Base-by-base conservation (phyloP, 2,329 filamentous ascomycete species). In the Huntiella bhutanensis region DNA sequence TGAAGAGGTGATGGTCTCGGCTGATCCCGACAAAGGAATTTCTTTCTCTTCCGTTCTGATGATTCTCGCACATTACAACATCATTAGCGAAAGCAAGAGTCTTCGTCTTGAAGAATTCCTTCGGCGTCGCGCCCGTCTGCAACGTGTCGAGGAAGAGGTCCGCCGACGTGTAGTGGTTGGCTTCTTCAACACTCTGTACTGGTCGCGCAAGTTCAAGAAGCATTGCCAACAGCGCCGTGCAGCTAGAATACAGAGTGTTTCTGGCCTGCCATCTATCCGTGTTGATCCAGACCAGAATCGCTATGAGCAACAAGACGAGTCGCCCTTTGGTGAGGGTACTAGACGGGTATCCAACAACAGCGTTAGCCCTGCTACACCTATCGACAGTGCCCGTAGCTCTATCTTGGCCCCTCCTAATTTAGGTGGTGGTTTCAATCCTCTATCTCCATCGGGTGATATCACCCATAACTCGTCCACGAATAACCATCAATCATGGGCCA, bases 1-100 rank as follows among this genome's bases (percentile, higher is more conserved):
- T 57, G 87, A 96, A 61, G 92, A 98, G 64, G 82, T 96, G 15
- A 75, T 96, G 60, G 85, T 95, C 4, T 88, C 86, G 4, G 85
- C 87, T 4, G 87, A 98, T 59, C 82, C 80, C 1, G 84, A 92
- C 56, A 74, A 75, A 51, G 91, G 91, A 41, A 92, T 98, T 50
- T 80, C 83, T 1, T 98, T 98, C 60, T 91, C 85, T 3, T 80
- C 81, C 5, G 80, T 95, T 16, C 69, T 98, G 44, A 91, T 98
- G 81, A 92, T 93, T 51, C 69, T 98, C 48, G 88, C 92, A 33
- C 91, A 98, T 62, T 93, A 98, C 69, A 98, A 96, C 57, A 86
- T 98, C 57, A 98, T 98, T 59, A 94, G 80, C 54, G 91, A 98
- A 62, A 95, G 81, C 66, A 95, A 95, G 69, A 94, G 86, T 61